A percentile compares a stretch with the other conserved stretches of the same genome.
Conservation (phyloP, 805 yeast species). For the Candida ortonii region DNA sequence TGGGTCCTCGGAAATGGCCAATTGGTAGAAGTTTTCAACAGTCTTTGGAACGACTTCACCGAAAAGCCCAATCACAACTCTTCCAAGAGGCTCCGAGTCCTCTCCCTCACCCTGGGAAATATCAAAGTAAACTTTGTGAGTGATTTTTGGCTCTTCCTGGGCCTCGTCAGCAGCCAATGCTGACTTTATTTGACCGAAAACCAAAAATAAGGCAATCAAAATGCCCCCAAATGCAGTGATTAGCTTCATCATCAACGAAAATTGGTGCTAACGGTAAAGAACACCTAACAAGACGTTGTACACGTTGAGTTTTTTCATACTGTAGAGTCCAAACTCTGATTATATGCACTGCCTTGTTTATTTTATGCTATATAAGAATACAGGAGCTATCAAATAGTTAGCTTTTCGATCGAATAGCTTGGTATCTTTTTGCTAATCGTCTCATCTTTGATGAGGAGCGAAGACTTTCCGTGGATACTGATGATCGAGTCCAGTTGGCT, state of each 20-base stretch:
- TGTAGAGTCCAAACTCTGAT: no score
- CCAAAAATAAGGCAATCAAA: conserved; percentile 18
- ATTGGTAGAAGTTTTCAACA: conserved; percentile 80
- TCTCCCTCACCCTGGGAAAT: conserved; percentile 75
- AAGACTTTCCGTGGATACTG: conserved; percentile 21
- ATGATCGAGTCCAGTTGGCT: conserved; percentile 26
- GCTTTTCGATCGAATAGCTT: conserved; percentile 51
- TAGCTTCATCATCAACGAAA: conserved; percentile 29
- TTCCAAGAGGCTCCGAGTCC: conserved; percentile 65
- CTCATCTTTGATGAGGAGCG: conserved; percentile 27
- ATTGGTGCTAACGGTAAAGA: no score
- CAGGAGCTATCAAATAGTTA: conserved; percentile 36
- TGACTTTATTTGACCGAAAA: conserved; percentile 18
- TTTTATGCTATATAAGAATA: no score
- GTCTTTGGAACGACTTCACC: conserved; percentile 88
- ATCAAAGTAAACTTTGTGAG: conserved; percentile 84
- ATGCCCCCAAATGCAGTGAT: conserved; percentile 19
- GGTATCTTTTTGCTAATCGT: conserved; percentile 45
- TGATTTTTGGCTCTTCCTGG: conserved; percentile 51
- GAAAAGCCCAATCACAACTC: conserved; percentile 82
- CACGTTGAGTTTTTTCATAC: no score
- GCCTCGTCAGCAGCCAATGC: conserved; percentile 12
- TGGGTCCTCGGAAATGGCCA: conserved; percentile 74
- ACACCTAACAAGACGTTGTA: no score
- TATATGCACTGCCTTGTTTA: no score